A percentile compares a stretch with the other conserved stretches of the same genome.
Conservation (phyloP, 768 basidiomycete species). For the Boletus subcaerulescens region DNA sequence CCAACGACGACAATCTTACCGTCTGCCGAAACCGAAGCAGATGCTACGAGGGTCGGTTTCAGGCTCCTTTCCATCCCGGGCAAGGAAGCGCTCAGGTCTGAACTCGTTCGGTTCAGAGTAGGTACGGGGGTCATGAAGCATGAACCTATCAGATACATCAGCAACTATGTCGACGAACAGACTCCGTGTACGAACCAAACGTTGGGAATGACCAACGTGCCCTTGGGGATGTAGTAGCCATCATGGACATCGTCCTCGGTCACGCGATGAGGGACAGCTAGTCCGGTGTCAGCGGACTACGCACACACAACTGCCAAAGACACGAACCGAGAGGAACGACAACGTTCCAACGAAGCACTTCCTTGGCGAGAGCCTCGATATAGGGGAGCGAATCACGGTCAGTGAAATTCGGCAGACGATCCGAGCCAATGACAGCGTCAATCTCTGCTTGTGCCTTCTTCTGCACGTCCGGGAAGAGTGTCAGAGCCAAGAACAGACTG, state of each 20-base stretch:
- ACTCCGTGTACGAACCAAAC: slow-evolving; percentile 12
- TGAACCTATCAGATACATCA: slow-evolving; percentile 19
- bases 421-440: slow-evolving; percentile 54
- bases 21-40: slow-evolving; percentile 71
- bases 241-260: slow-evolving; percentile 61
- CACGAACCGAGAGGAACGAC: slow-evolving; percentile 39
- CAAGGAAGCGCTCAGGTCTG: slow-evolving; percentile 59
- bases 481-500: slow-evolving; percentile 61
- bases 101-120: slow-evolving; percentile 56
- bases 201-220: slow-evolving; percentile 26
- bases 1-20: slow-evolving; percentile 29
- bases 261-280: slow-evolving; percentile 45
- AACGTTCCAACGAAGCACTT: slow-evolving; percentile 47
- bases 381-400: slow-evolving; percentile 61
- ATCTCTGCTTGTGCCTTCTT: slow-evolving; percentile 63
- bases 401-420: slow-evolving; percentile 57
- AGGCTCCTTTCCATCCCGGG: slow-evolving; percentile 31
- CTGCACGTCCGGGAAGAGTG: slow-evolving; percentile 52
- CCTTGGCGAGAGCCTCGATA: slow-evolving; percentile 56
- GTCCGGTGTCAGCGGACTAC: slow-evolving; percentile 30
- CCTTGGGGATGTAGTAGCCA: slow-evolving; percentile 59
- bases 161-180: slow-evolving; percentile 1
- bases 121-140: slow-evolving; percentile 33
- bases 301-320: slow-evolving; percentile 16
- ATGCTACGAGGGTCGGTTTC: slow-evolving; percentile 57